A percentile compares a stretch with the other conserved stretches of the same genome.
Conservation (phyloP, 352 stramenopile species). For the Aphanomyces astaci region DNA sequence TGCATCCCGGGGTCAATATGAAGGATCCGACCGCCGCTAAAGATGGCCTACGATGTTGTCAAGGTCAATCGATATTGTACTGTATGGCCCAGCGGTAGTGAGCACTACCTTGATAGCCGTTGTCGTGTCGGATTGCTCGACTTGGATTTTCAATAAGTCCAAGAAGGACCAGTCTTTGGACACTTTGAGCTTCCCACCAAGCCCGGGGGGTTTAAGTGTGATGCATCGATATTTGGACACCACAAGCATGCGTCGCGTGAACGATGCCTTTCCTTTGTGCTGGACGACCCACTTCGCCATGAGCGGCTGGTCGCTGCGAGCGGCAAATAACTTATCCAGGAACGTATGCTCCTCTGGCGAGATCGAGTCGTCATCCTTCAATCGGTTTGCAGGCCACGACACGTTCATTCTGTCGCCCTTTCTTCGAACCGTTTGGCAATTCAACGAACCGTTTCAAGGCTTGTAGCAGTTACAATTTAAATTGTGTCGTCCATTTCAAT, state of each 20-base stretch:
- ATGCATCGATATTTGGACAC: not conserved
- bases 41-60: not conserved
- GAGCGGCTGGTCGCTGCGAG: not conserved
- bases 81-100: not conserved
- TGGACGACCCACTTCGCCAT: conserved; percentile 6
- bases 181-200: conserved; percentile 6
- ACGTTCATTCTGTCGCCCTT: not conserved
- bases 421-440: not conserved
- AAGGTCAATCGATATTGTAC: not conserved
- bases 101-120: conserved; percentile 7
- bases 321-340: not conserved
- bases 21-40: conserved; percentile 3
- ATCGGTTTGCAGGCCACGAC: not conserved
- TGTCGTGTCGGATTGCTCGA: not conserved
- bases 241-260: not conserved
- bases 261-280: not conserved
- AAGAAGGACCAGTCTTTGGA: conserved; percentile 13
- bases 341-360: conserved; percentile 2
- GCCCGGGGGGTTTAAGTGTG: not conserved
- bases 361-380: not conserved
- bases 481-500: no score
- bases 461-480: not conserved
- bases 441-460: not conserved
- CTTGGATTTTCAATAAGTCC: conserved; percentile 12
- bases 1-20: conserved; percentile 9